Conservation (phyloP, 2,329 filamentous ascomycete species). For the Phaeosphaeriaceae sp. region DNA sequence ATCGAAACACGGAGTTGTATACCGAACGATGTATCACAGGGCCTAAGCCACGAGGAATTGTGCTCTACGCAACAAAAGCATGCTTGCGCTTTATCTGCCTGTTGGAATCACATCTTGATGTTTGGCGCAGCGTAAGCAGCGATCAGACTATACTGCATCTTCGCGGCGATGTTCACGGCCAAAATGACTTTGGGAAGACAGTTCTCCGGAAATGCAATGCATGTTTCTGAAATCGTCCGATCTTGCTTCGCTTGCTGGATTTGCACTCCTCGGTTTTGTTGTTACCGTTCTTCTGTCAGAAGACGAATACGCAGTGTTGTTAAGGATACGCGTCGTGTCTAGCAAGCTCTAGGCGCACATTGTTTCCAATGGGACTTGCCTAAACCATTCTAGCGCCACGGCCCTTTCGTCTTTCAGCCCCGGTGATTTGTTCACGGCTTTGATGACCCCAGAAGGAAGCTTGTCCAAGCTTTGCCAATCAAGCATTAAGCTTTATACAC, state of each 20-base stretch:
- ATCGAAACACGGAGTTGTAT: too few species aligned
- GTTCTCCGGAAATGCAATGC: too few species aligned
- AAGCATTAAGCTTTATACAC: slow-evolving; percentile 8
- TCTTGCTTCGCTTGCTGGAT: neutral
- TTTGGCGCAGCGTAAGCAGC: too few species aligned
- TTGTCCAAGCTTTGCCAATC: slow-evolving; percentile 13
- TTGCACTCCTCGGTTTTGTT: neutral
- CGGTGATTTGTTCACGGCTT: neutral
- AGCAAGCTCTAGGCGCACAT: neutral
- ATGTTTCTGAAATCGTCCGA: neutral
- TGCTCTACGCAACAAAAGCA: too few species aligned
- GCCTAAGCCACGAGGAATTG: too few species aligned
- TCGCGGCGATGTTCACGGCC: too few species aligned
- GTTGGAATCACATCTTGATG: too few species aligned
- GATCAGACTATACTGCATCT: too few species aligned
- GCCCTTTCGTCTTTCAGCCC: neutral
- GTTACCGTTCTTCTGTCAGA: neutral
- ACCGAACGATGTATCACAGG: too few species aligned
- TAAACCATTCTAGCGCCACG: neutral
- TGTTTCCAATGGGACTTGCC: slow-evolving; percentile 1
- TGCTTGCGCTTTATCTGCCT: too few species aligned
- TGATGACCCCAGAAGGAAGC: slow-evolving; percentile 11
- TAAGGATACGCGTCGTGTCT: neutral
- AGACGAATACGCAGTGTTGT: neutral
- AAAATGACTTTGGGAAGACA: too few species aligned